A percentile compares a stretch with the other conserved stretches of the same genome.
phyloP scores from a whole-genome alignment of 192 early-diverging fungal genomes.

The Podila epicladia region DNA sequence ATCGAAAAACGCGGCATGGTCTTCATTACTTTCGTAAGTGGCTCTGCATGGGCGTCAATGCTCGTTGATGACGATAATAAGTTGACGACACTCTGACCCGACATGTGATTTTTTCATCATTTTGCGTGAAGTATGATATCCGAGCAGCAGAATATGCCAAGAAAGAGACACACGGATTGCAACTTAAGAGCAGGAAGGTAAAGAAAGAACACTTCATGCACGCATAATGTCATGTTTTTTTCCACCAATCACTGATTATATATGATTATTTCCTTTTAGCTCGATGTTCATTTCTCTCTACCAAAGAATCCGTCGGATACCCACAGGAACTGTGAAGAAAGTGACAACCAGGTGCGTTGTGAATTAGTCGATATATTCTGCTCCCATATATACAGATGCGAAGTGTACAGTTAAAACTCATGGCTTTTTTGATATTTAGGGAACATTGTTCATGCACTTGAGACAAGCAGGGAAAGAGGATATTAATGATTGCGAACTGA shows the following conservation, averaged over 20 bases:
- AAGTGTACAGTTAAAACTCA: not conserved
- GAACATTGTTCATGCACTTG: constrained; percentile 53
- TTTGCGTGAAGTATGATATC: constrained; percentile 48
- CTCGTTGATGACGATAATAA: not conserved
- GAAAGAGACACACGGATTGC: constrained; percentile 33
- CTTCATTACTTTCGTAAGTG: constrained; percentile 64
- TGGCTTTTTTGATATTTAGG: constrained; percentile 22
- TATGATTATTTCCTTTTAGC: not conserved
- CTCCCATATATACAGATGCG: not conserved
- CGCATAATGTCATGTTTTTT: not conserved
- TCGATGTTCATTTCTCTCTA: not conserved
- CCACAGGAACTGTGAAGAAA: not conserved
- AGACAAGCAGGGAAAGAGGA: constrained; percentile 36
- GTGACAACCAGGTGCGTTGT: not conserved
- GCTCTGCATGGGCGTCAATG: not conserved
- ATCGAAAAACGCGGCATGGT: constrained; percentile 61
- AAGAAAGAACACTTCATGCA: not conserved
- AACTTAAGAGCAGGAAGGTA: constrained; percentile 44
- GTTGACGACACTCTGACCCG: not conserved
- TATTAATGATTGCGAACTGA: constrained; percentile 45
- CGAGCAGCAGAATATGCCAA: constrained; percentile 54
- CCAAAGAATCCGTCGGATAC: not conserved
- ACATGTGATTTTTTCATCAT: not conserved
- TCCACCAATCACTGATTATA: not conserved
- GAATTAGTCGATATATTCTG: not conserved